Evolutionary conservation across 345 rosid species (phyloP).

Genomic region (Syzygium grande): DNA sequence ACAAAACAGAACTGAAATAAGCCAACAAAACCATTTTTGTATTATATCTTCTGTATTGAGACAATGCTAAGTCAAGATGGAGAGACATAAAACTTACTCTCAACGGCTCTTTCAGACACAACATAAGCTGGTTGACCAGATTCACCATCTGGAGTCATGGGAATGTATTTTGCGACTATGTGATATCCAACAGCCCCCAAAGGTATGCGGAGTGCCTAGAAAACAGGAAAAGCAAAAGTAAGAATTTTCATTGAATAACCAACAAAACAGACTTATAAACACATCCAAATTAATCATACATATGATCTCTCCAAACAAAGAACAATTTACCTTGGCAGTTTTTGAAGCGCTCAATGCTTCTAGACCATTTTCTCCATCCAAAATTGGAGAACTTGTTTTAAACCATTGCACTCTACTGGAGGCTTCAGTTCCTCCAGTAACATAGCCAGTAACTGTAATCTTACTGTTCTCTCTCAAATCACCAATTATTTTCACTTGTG

Average conservation of each 20-base stretch:
- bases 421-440: conserved; percentile 90
- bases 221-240: conserved; percentile 13
- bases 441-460: conserved; percentile 68
- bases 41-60: neutral
- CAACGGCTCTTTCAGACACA: conserved; percentile 63
- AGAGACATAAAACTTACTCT: conserved; percentile 47
- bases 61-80: neutral
- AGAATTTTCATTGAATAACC: conserved; percentile 2
- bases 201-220: conserved; percentile 88
- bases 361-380: conserved; percentile 56
- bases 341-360: conserved; percentile 82
- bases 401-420: conserved; percentile 98
- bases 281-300: neutral
- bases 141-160: conserved; percentile 81
- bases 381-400: conserved; percentile 44
- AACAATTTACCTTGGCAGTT: conserved; percentile 65
- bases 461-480: conserved; percentile 84
- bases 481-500: conserved; percentile 78
- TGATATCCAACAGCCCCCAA: conserved; percentile 86
- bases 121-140: conserved; percentile 79
- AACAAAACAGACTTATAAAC: neutral
- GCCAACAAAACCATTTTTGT: neutral
- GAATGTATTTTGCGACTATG: conserved; percentile 79
- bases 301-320: neutral
- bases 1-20: neutral